Evolutionary conservation across 257 asterid species (phyloP).

Genomic region (Solanum tarijense): DNA sequence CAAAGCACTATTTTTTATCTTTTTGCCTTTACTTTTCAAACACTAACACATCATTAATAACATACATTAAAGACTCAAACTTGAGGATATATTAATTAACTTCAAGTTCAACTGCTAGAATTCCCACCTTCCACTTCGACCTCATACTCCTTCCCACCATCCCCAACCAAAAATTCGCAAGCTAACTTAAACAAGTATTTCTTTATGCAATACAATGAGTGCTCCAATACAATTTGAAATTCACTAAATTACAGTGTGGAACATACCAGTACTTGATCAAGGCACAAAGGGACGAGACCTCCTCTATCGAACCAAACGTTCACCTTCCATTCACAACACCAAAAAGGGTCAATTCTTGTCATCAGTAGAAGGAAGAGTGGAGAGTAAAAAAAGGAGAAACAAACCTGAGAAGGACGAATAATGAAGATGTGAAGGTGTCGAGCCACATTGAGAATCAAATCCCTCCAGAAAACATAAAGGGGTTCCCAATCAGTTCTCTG

Average conservation of each 20-base stretch:
- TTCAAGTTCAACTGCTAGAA: not conserved
- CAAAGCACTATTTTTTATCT: not conserved
- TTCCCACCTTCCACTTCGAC: not conserved
- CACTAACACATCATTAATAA: not conserved
- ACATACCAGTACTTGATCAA: conserved; percentile 43
- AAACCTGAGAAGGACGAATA: conserved; percentile 49
- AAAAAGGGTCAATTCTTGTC: not conserved
- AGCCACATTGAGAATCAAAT: conserved; percentile 56
- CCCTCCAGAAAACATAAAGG: conserved; percentile 68
- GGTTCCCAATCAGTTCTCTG: conserved; percentile 80
- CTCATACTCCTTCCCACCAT: not conserved
- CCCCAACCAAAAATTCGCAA: not conserved
- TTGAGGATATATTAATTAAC: not conserved
- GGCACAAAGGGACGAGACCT: conserved; percentile 59
- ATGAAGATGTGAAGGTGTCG: conserved; percentile 45
- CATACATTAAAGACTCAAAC: not conserved
- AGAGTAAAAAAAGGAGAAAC: not conserved
- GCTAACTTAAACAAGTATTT: not conserved
- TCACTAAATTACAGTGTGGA: not conserved
- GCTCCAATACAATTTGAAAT: not conserved
- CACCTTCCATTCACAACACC: not conserved
- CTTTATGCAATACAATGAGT: not conserved
- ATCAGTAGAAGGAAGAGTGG: not conserved
- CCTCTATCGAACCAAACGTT: conserved; percentile 53
- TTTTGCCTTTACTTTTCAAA: not conserved